These are phyloP conservation scores for Periconia sp. DNA, from an alignment of 2,329 filamentous ascomycete genomes.

Conservation along the genomic window DNA sequence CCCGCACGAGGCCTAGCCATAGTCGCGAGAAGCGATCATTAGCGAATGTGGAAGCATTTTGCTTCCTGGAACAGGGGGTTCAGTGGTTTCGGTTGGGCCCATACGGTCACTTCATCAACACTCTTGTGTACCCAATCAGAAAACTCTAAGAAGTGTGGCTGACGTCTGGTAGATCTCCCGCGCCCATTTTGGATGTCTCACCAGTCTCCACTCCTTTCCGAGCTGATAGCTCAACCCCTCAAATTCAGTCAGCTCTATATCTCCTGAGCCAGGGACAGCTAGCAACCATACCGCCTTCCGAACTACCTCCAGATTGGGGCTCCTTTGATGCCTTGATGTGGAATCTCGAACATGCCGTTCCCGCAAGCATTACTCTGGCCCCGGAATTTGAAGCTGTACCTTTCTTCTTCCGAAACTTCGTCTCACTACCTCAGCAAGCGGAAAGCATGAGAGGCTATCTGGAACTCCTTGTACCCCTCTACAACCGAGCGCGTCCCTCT, in stretches of 20 bases:
- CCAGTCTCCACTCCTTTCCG: slow-evolving; percentile 17
- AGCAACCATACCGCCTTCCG: slow-evolving; percentile 23
- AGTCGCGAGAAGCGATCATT: no score
- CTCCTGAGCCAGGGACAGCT: slow-evolving; percentile 22
- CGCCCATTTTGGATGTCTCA: slow-evolving; percentile 22
- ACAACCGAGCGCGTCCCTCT: slow-evolving; percentile 38
- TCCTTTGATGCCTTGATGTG: slow-evolving; percentile 37
- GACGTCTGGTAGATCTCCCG: slow-evolving; percentile 26
- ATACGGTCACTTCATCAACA: no score
- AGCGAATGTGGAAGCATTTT: no score
- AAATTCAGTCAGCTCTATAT: no score
- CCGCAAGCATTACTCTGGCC: slow-evolving; percentile 32
- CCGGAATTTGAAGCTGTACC: slow-evolving; percentile 46
- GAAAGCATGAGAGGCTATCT: slow-evolving; percentile 47
- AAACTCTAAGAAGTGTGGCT: no score
- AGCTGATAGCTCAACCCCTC: slow-evolving; percentile 11
- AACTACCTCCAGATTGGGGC: slow-evolving; percentile 22
- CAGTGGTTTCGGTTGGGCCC: no score
- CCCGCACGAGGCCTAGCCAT: no score
- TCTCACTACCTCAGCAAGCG: slow-evolving; percentile 44
- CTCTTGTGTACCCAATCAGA: no score
- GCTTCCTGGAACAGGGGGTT: no score
- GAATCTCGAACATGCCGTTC: slow-evolving; percentile 35
- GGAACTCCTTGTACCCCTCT: slow-evolving; percentile 46
- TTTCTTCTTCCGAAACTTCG: slow-evolving; percentile 52